phyloP scores from a whole-genome alignment of 352 stramenopile species.

The Globisporangium barbulae region DNA sequence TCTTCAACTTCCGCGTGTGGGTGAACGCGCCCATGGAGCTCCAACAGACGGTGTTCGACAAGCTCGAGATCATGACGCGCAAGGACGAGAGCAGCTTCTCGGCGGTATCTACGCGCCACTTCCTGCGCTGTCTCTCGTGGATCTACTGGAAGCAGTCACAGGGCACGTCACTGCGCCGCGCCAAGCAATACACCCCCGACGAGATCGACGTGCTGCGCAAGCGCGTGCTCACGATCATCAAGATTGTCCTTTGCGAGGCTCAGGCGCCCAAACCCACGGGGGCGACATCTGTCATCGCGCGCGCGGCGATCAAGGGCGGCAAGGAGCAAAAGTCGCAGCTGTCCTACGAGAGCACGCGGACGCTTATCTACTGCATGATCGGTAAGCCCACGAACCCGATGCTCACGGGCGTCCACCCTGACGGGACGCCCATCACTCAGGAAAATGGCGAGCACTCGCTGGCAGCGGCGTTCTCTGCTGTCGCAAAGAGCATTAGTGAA shows the following conservation, averaged over 20 bases:
- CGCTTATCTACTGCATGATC: conserved; percentile 86
- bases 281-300: conserved; percentile 48
- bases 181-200: conserved; percentile 39
- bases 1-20: conserved; percentile 88
- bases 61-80: conserved; percentile 72
- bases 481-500: conserved; percentile 56
- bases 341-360: conserved; percentile 79
- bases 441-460: conserved; percentile 38
- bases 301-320: conserved; percentile 38
- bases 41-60: conserved; percentile 75
- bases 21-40: conserved; percentile 70
- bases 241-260: conserved; percentile 77
- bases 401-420: conserved; percentile 56
- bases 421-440: conserved; percentile 50
- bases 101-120: conserved; percentile 73
- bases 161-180: conserved; percentile 46
- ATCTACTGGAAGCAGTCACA: conserved; percentile 68
- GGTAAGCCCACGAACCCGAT: conserved; percentile 76
- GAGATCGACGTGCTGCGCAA: conserved; percentile 63
- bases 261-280: conserved; percentile 35
- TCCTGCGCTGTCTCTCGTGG: conserved; percentile 79
- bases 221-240: conserved; percentile 72
- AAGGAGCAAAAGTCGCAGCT: conserved; percentile 72
- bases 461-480: conserved; percentile 34
- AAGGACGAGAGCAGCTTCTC: conserved; percentile 71